Base-by-base conservation (phyloP, 495 filamentous ascomycete species). In the Aspergillus steynii region DNA sequence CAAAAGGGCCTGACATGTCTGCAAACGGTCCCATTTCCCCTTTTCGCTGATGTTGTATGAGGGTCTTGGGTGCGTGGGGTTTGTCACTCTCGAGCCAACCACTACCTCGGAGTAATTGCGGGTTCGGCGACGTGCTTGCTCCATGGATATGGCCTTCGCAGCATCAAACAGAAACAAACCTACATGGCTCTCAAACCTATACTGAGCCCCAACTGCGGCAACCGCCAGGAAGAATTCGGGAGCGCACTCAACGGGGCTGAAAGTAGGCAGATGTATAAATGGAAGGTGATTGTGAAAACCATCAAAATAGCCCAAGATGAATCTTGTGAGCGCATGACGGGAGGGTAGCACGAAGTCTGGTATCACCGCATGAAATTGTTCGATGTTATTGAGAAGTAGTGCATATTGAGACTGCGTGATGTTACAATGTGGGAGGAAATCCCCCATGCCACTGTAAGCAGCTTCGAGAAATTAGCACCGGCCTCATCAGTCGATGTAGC, bases 111-210 rank as follows among this genome's bases (percentile, higher is more conserved):
- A 20, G 20, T 20, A 20, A 20, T 20, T 20, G 20, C 20, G 20
- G 20, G 20, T 20, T 20, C 20, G 20, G 20, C 20, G 20, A 20
- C 20, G 20, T 20, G 20, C 20, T 20, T 20, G 20, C 20, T 20
- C 20, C 20, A 20, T 20, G 20, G 20, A 20, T 20, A 20, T 20
- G 20, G 20, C 20, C 20, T 20, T 20, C 20, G 20, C 20, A 20
- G 20, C 20, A 20, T 20, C 20, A 20, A 20, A 20, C 20, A 20
- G 20, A 20, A 20, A 20, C 20, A 20, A 20, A 20, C 20, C 20
- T 20, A 20, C 20, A 20, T 49, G 46, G 46, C 46, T 49, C 46
- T 49, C 46, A 49, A 49, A 49, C 10, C 46, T 49, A 49, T 49
- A 14, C 46, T 49, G 46, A 4, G 46, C 46, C 46, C 46, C 46